A percentile compares a stretch with the other conserved stretches of the same genome.
Conservation (phyloP, 2,329 filamentous ascomycete species). For the Cercospora sp. region DNA sequence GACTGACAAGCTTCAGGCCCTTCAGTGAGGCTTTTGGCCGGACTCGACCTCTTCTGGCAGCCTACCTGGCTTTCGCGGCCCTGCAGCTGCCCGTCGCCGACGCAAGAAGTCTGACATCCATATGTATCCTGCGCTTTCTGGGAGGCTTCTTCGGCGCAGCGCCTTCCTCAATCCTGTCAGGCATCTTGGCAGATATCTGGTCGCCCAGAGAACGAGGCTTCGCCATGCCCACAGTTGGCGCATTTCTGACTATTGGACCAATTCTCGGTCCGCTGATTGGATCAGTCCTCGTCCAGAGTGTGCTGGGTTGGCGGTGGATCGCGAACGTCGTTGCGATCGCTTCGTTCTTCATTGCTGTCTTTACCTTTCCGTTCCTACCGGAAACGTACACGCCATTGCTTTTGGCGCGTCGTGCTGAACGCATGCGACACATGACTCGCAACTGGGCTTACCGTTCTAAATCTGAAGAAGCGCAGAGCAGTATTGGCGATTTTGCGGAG, state of each 20-base stretch:
- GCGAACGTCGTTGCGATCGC: conserved; percentile 48
- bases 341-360: conserved; percentile 42
- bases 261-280: conserved; percentile 58
- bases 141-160: conserved; percentile 46
- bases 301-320: conserved; percentile 46
- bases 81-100: conserved; percentile 46
- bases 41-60: conserved; percentile 40
- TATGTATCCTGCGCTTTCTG: conserved; percentile 49
- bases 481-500: conserved; percentile 41
- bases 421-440: conserved; percentile 25
- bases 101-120: conserved; percentile 44
- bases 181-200: conserved; percentile 50
- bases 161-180: conserved; percentile 48
- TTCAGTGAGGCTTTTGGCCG: conserved; percentile 61
- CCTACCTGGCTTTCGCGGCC: conserved; percentile 39
- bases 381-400: conserved; percentile 59
- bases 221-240: conserved; percentile 63
- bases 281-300: conserved; percentile 44
- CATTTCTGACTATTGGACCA: conserved; percentile 65
- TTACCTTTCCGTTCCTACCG: conserved; percentile 45
- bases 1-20: conserved; percentile 16
- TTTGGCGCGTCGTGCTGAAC: conserved; percentile 40
- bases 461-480: conserved; percentile 45
- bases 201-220: conserved; percentile 43
- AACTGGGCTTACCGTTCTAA: conserved; percentile 46